These are phyloP conservation scores for Colletotrichum phormii DNA, from an alignment of 2,329 filamentous ascomycete genomes.

Conservation along the genomic window DNA sequence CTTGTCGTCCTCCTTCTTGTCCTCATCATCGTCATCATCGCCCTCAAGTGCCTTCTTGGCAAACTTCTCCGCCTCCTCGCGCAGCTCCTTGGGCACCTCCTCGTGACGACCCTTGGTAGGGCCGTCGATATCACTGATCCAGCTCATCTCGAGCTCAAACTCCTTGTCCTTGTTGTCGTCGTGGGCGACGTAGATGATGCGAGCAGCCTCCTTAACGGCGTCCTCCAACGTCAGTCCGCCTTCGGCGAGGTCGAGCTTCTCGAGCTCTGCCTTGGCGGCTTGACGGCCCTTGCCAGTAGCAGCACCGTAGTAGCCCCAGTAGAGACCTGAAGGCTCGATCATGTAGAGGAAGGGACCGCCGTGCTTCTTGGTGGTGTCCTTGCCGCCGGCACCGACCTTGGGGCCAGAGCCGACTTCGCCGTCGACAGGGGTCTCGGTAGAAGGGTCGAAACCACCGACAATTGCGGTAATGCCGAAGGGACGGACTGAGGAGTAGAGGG, in stretches of 20 bases:
- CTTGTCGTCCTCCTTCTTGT: conserved; percentile 75
- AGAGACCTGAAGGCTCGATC: conserved; percentile 96
- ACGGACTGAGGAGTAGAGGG: conserved; percentile 94
- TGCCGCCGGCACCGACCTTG: conserved; percentile 83
- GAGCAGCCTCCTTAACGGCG: conserved; percentile 93
- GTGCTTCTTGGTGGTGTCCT: conserved; percentile 77
- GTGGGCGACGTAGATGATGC: conserved; percentile 97
- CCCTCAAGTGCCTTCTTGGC: conserved; percentile 91
- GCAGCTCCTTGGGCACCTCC: conserved; percentile 90
- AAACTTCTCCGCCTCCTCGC: conserved; percentile 91
- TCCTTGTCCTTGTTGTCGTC: conserved; percentile 99
- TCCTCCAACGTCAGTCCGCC: conserved; percentile 83
- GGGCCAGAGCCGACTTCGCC: conserved; percentile 90
- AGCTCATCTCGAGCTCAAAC: conserved; percentile 99
- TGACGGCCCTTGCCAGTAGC: conserved; percentile 97
- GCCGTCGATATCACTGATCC: conserved; percentile 87
- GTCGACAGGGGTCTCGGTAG: conserved; percentile 86
- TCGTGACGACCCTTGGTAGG: conserved; percentile 93
- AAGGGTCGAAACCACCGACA: conserved; percentile 91
- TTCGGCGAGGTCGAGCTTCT: conserved; percentile 91
- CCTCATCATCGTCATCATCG: conserved; percentile 79
- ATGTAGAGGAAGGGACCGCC: conserved; percentile 97
- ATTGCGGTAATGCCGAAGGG: conserved; percentile 98
- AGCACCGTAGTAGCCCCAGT: conserved; percentile 99
- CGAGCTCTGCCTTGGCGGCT: conserved; percentile 96